Evolutionary conservation across 345 rosid genomes (phyloP).

Genomic region (Kernera saxatilis): DNA sequence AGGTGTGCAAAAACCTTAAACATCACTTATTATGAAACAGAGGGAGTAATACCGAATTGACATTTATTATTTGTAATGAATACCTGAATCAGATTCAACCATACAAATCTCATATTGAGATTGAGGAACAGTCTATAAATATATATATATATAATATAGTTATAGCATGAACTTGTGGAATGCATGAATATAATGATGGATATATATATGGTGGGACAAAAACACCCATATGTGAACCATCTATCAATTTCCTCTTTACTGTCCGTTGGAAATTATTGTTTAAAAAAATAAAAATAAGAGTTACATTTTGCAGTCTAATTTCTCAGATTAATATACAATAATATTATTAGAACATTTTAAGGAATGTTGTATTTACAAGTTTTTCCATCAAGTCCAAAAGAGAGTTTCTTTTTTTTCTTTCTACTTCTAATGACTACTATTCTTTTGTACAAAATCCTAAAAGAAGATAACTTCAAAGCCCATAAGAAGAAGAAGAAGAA

Average conservation of each 20-base stretch:
- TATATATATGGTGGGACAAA: not conserved
- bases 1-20: too few species aligned
- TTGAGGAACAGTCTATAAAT: not conserved
- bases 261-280: not conserved
- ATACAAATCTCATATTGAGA: not conserved
- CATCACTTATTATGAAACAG: too few species aligned
- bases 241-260: not conserved
- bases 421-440: constrained; percentile 16
- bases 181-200: too few species aligned
- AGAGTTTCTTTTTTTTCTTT: not conserved
- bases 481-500: not conserved
- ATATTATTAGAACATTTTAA: not conserved
- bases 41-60: not conserved
- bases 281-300: too few species aligned
- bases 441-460: constrained; percentile 28
- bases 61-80: too few species aligned
- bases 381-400: not conserved
- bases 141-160: not conserved
- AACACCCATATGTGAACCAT: not conserved
- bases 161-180: not conserved
- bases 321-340: not conserved
- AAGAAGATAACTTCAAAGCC: not conserved
- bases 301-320: not conserved
- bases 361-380: not conserved
- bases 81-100: not conserved